These are phyloP conservation scores for Pelagophyceae sp. DNA, from an alignment of 352 stramenopile genomes.

Conservation along the genomic window DNA sequence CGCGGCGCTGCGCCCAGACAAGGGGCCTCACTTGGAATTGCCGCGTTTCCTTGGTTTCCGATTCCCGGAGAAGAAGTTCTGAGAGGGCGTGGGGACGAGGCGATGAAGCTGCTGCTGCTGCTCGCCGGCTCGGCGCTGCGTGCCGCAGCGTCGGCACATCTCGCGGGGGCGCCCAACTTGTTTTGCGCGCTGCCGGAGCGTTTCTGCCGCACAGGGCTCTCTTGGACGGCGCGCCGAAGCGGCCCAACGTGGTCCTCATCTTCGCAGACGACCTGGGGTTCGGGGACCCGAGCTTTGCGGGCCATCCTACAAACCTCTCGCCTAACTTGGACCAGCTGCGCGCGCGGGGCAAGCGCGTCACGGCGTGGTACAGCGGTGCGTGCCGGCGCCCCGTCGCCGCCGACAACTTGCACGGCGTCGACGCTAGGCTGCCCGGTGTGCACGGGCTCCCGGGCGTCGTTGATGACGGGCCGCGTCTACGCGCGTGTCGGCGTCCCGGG, in stretches of 20 bases:
- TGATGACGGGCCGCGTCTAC: slow-evolving; percentile 38
- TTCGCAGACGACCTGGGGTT: slow-evolving; percentile 18
- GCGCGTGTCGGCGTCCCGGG: slow-evolving; percentile 27
- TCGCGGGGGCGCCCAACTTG: no score
- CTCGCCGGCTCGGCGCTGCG: neutral
- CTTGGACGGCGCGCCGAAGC: neutral
- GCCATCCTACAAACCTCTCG: slow-evolving; percentile 34
- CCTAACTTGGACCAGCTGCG: slow-evolving; percentile 32
- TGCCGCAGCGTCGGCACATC: neutral
- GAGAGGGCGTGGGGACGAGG: no score
- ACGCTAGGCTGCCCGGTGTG: slow-evolving; percentile 34
- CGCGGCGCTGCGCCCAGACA: no score
- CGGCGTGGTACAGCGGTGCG: slow-evolving; percentile 24
- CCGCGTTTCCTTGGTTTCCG: no score
- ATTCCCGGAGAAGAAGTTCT: no score
- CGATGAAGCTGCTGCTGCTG: neutral
- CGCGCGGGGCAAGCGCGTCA: slow-evolving; percentile 33
- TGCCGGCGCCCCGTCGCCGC: neutral
- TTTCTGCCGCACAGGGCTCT: no score
- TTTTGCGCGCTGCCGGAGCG: no score
- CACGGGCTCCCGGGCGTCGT: slow-evolving; percentile 27
- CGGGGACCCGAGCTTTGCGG: slow-evolving; percentile 33
- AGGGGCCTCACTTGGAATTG: no score
- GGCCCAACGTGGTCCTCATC: neutral
- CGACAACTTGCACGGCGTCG: neutral